A percentile compares a stretch with the other conserved stretches of the same genome.
Evolutionary conservation across 78 protist genomes (phyloP).

Genomic region (Chrysochromulina parva): DNA sequence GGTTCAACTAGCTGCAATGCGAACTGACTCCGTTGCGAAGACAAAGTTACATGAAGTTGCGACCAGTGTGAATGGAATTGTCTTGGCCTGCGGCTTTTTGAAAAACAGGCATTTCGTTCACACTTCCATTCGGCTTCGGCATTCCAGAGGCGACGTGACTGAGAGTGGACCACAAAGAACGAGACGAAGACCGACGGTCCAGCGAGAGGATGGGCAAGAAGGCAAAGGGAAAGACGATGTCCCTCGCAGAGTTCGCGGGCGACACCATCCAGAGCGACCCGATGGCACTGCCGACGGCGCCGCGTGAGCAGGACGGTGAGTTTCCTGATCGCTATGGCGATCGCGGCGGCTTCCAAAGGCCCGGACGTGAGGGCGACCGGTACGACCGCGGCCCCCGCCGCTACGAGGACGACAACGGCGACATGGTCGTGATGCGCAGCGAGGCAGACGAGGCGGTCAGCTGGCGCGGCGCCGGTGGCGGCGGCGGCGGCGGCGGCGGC

Average conservation of each 20-base stretch:
- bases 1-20: too few relatives aligned
- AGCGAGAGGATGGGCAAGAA: neutral
- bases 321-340: neutral
- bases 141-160: too few relatives aligned
- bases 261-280: neutral
- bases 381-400: neutral
- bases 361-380: neutral
- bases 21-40: too few relatives aligned
- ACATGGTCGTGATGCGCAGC: neutral
- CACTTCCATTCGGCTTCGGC: too few relatives aligned
- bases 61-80: too few relatives aligned
- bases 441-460: neutral
- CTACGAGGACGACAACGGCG: neutral
- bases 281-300: neutral
- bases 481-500: constrained; percentile 16
- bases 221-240: neutral
- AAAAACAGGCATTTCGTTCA: too few relatives aligned
- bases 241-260: neutral
- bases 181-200: neutral
- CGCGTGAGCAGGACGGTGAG: neutral
- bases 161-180: too few relatives aligned
- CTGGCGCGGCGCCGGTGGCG: constrained; percentile 5
- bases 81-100: too few relatives aligned
- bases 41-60: too few relatives aligned
- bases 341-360: neutral